Conservation (phyloP, 148 eudicot species). For the Arbutus unedo region DNA sequence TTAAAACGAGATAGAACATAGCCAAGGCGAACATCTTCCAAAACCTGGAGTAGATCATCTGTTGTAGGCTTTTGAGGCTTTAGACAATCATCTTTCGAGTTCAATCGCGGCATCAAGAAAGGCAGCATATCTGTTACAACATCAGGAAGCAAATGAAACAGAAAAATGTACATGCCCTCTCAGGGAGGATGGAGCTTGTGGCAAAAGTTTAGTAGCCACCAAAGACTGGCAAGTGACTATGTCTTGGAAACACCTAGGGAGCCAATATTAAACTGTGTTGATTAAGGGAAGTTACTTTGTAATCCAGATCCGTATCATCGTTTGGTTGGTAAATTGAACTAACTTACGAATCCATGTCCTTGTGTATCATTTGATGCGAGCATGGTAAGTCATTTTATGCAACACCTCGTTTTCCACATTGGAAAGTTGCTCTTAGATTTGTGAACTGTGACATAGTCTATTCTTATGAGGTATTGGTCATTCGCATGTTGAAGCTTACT, state of each 20-base stretch:
- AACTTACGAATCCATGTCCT: too few species aligned
- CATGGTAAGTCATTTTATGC: too few species aligned
- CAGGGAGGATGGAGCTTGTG: not conserved
- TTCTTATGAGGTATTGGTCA: too few species aligned
- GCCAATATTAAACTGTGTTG: not conserved
- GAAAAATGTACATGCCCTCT: not conserved
- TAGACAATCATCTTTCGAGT: conserved; percentile 22
- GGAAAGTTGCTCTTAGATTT: too few species aligned
- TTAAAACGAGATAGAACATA: conserved; percentile 60
- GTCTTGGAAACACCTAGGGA: not conserved
- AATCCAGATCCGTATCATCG: too few species aligned
- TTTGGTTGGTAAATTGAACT: too few species aligned
- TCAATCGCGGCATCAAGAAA: conserved; percentile 44
- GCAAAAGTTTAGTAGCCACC: not conserved
- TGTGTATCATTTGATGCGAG: too few species aligned
- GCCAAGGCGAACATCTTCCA: conserved; percentile 86
- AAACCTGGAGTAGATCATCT: conserved; percentile 57
- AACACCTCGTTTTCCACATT: too few species aligned
- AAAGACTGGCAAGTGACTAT: not conserved
- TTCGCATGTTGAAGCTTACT: too few species aligned
- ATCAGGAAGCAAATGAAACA: conserved; percentile 4
- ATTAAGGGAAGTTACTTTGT: too few species aligned
- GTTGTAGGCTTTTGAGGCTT: conserved; percentile 57
- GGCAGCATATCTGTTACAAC: conserved; percentile 48
- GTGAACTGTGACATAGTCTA: too few species aligned